Conservation (phyloP, 768 basidiomycete genomes). For the Phanerochaete sordida region DNA sequence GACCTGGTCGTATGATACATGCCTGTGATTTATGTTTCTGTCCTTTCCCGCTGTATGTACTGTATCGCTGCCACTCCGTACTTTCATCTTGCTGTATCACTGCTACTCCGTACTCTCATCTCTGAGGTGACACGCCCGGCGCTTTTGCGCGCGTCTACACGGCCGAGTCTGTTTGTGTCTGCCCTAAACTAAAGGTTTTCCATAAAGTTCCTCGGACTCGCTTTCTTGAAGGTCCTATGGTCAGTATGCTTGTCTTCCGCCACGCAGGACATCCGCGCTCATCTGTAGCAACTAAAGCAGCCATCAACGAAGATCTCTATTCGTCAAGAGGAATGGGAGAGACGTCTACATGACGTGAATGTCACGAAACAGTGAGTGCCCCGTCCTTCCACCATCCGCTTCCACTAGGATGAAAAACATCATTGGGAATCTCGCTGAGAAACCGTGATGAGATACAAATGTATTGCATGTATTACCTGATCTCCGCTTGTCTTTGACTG, state of each 20-base stretch:
- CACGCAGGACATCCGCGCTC: background rate
- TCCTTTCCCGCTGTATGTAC: no score
- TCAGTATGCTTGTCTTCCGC: slow-evolving; percentile 12
- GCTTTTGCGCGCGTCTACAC: no score
- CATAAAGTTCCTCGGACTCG: slow-evolving; percentile 29
- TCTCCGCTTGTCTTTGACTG: slow-evolving; percentile 24
- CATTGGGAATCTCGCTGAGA: slow-evolving; percentile 99
- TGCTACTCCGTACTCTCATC: background rate
- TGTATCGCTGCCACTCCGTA: background rate
- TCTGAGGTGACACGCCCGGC: no score
- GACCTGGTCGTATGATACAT: no score
- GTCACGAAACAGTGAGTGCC: slow-evolving; percentile 85
- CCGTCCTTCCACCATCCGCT: slow-evolving; percentile 11
- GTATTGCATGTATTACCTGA: slow-evolving; percentile 92
- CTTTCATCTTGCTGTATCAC: background rate
- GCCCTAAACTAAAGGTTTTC: slow-evolving; percentile 34
- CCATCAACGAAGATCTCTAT: slow-evolving; percentile 52
- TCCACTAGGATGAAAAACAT: slow-evolving; percentile 56
- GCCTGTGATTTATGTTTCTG: no score
- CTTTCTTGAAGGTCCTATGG: slow-evolving; percentile 24
- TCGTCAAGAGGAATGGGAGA: slow-evolving; percentile 84
- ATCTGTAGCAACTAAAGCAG: slow-evolving; percentile 14
- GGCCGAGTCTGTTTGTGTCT: slow-evolving; percentile 17
- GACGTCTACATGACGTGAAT: slow-evolving; percentile 74
- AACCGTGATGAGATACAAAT: slow-evolving; percentile 58